These are phyloP conservation scores for Calonectria naviculata DNA, from an alignment of 2,329 filamentous ascomycete species.

Conservation along the genomic window DNA sequence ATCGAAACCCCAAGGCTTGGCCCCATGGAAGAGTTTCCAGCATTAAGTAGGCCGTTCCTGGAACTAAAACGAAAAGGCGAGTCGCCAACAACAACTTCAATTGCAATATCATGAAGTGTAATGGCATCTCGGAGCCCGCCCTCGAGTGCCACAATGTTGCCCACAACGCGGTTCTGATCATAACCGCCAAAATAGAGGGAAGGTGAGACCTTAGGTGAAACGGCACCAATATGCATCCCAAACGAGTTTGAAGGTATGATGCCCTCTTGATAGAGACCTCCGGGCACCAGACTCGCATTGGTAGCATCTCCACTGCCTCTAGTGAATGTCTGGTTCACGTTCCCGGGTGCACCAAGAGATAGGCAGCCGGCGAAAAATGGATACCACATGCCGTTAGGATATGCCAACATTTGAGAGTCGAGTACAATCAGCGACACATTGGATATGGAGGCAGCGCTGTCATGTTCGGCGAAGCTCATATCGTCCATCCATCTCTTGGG, in stretches of 20 bases:
- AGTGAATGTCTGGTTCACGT: constrained; percentile 42
- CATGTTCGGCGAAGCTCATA: constrained; percentile 35
- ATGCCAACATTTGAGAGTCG: constrained; percentile 38
- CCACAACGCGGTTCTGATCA: constrained; percentile 52
- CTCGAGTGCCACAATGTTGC: constrained; percentile 40
- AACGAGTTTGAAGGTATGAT: constrained; percentile 52
- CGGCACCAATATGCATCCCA: constrained; percentile 55
- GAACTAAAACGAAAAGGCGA: neutral
- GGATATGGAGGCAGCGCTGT: neutral
- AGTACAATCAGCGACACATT: constrained; percentile 35
- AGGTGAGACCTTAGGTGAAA: constrained; percentile 35
- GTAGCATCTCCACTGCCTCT: constrained; percentile 25
- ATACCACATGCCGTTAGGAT: constrained; percentile 43
- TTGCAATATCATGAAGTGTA: constrained; percentile 47
- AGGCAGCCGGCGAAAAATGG: constrained; percentile 46
- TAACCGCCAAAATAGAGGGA: constrained; percentile 55
- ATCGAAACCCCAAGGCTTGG: constrained; percentile 41
- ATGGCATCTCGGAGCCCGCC: constrained; percentile 34
- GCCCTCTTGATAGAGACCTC: constrained; percentile 36
- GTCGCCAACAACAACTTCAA: constrained; percentile 45
- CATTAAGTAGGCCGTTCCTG: constrained; percentile 42
- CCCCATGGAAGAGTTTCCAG: constrained; percentile 31
- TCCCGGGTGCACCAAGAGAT: constrained; percentile 39
- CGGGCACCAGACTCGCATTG: constrained; percentile 45
- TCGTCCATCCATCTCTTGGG: constrained; percentile 44